Percentiles rank a stretch among this genome's conserved stretches.
phyloP scores from a whole-genome alignment of 495 filamentous ascomycete genomes.

The Penicillium simplicissimum region DNA sequence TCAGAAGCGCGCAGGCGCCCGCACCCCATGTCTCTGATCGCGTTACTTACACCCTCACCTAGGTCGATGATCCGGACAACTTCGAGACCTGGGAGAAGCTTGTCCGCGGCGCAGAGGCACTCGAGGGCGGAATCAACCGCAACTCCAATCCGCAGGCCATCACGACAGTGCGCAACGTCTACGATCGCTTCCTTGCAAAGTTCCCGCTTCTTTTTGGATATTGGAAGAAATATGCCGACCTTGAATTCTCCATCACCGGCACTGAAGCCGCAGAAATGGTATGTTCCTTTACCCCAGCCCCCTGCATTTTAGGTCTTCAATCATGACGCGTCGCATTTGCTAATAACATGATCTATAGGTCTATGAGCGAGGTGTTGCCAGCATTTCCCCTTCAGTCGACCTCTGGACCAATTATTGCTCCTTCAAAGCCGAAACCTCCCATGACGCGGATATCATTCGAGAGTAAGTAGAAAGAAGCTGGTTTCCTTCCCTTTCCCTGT shows the following conservation, averaged over 20 bases:
- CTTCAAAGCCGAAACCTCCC: slow-evolving; percentile 96
- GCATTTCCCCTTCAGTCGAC: slow-evolving; percentile 90
- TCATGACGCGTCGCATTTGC: slow-evolving; percentile 15
- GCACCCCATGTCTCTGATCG: not conserved
- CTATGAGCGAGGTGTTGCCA: slow-evolving; percentile 93
- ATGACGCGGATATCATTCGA: slow-evolving; percentile 93
- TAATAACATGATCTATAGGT: slow-evolving; percentile 53
- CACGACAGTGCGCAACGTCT: slow-evolving; percentile 75
- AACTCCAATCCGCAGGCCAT: slow-evolving; percentile 96
- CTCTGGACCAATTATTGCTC: slow-evolving; percentile 96
- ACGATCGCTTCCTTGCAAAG: slow-evolving; percentile 91
- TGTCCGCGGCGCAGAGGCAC: slow-evolving; percentile 73
- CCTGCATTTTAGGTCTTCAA: not conserved
- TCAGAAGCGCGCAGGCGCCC: slow-evolving; percentile 8
- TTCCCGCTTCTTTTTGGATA: slow-evolving; percentile 97
- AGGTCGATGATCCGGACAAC: slow-evolving; percentile 79
- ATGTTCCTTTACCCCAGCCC: slow-evolving; percentile 16
- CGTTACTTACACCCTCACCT: slow-evolving; percentile 5
- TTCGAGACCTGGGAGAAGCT: slow-evolving; percentile 96
- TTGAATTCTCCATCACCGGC: slow-evolving; percentile 94
- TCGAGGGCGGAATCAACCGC: slow-evolving; percentile 92
- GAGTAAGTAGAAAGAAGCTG: slow-evolving; percentile 85
- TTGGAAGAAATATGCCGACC: slow-evolving; percentile 99
- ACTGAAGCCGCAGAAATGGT: slow-evolving; percentile 99
- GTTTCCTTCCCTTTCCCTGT: slow-evolving; percentile 65